Evolutionary conservation across 192 early-diverging fungal genomes (phyloP).

Genomic region (Backusella macrospora): DNA sequence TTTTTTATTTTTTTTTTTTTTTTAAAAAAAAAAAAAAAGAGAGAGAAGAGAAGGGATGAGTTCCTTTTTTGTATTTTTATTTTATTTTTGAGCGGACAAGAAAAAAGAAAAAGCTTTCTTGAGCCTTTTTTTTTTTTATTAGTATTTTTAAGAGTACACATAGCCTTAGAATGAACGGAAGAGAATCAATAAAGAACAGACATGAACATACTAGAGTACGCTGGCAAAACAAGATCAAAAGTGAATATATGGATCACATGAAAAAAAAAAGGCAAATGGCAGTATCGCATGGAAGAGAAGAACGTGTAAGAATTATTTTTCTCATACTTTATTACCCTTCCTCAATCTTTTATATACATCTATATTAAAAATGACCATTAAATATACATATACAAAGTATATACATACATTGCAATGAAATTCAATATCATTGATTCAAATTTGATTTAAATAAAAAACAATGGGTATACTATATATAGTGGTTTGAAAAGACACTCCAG

Average conservation of each 20-base stretch:
- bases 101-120: background rate
- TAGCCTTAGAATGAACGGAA: background rate
- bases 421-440: background rate
- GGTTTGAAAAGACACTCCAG: conserved; percentile 5
- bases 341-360: background rate
- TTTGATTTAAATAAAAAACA: background rate
- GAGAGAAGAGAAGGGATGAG: no score
- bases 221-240: conserved; percentile 3
- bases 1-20: no score
- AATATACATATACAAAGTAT: no score
- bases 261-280: background rate
- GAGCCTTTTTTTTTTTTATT: background rate
- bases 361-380: background rate
- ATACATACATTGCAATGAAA: background rate
- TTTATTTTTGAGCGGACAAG: no score
- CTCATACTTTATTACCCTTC: no score
- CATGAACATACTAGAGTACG: background rate
- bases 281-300: background rate
- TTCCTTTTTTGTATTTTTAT: no score
- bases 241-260: background rate
- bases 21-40: no score
- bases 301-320: background rate
- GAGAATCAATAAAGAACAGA: background rate
- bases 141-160: background rate
- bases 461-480: background rate